phyloP scores from a whole-genome alignment of 2,329 filamentous ascomycete species.

The Xylaria sp. region DNA sequence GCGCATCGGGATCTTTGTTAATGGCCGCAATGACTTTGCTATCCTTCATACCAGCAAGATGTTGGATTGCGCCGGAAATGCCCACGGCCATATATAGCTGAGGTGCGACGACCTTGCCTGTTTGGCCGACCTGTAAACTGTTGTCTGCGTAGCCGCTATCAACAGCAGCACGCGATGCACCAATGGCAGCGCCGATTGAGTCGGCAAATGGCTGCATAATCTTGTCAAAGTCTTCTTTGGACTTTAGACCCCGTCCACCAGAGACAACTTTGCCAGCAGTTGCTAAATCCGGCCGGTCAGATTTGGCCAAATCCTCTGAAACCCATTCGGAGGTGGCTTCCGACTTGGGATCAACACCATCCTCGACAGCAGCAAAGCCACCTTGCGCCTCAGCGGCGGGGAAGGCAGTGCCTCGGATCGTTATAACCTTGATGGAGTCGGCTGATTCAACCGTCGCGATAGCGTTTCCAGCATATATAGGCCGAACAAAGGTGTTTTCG shows the following conservation, averaged over 20 bases:
- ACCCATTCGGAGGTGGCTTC: slow-evolving; percentile 83
- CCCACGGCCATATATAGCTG: slow-evolving; percentile 94
- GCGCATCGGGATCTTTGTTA: slow-evolving; percentile 96
- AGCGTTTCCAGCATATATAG: slow-evolving; percentile 97
- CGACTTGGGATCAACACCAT: slow-evolving; percentile 82
- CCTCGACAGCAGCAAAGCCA: slow-evolving; percentile 77
- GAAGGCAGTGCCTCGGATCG: slow-evolving; percentile 92
- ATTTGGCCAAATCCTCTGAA: slow-evolving; percentile 90
- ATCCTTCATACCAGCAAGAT: slow-evolving; percentile 99
- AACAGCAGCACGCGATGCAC: slow-evolving; percentile 91
- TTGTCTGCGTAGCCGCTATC: slow-evolving; percentile 98
- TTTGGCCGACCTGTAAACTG: slow-evolving; percentile 97
- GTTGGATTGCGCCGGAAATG: slow-evolving; percentile 97
- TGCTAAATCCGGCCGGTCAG: slow-evolving; percentile 89
- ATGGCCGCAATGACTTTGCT: slow-evolving; percentile 99
- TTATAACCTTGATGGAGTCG: slow-evolving; percentile 86
- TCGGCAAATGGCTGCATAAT: slow-evolving; percentile 93
- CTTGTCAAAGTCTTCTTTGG: slow-evolving; percentile 95
- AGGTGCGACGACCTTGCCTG: slow-evolving; percentile 96
- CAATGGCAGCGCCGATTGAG: slow-evolving; percentile 91
- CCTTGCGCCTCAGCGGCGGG: slow-evolving; percentile 72
- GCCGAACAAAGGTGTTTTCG: slow-evolving; percentile 93
- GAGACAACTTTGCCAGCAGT: slow-evolving; percentile 92
- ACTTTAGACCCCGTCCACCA: slow-evolving; percentile 92
- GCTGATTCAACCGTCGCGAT: slow-evolving; percentile 93